A percentile compares a stretch with the other conserved stretches of the same genome.
Conservation (phyloP, 1,139 yeast species). For the Sugiyamaella castrensis region DNA sequence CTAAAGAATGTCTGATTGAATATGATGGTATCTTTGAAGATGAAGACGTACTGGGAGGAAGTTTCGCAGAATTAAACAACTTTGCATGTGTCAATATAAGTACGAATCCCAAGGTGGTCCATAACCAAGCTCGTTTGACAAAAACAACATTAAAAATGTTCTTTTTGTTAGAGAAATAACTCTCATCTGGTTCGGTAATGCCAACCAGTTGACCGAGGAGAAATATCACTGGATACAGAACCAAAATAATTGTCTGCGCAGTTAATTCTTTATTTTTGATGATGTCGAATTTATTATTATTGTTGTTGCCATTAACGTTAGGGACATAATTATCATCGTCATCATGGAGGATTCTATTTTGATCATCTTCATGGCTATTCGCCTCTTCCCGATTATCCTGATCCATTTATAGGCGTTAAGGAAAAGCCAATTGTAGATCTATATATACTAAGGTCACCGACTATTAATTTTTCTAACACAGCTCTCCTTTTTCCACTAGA, state of each 20-base stretch:
- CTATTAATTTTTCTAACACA: too few species aligned
- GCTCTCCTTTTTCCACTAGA: too few species aligned
- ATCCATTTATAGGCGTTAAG: too few species aligned
- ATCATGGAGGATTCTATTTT: too few species aligned
- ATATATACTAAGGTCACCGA: too few species aligned
- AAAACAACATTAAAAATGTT: conserved; percentile 68
- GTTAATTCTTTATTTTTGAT: neutral
- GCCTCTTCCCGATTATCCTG: too few species aligned
- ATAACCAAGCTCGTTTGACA: conserved; percentile 90
- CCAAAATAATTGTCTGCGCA: conserved; percentile 17
- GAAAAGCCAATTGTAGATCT: too few species aligned
- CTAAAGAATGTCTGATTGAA: neutral
- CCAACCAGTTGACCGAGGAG: conserved; percentile 33
- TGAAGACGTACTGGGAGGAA: neutral
- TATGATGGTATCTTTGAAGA: neutral
- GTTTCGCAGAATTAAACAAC: neutral
- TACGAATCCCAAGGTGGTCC: conserved; percentile 62
- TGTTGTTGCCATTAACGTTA: too few species aligned
- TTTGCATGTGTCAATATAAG: conserved; percentile 19
- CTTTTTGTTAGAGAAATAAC: conserved; percentile 55
- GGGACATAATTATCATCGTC: too few species aligned
- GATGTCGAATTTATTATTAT: neutral
- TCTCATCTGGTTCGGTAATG: conserved; percentile 22
- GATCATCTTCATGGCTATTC: too few species aligned
- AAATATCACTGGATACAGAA: conserved; percentile 32